Conservation (phyloP, 345 rosid species). For the Ceriops zippeliana region DNA sequence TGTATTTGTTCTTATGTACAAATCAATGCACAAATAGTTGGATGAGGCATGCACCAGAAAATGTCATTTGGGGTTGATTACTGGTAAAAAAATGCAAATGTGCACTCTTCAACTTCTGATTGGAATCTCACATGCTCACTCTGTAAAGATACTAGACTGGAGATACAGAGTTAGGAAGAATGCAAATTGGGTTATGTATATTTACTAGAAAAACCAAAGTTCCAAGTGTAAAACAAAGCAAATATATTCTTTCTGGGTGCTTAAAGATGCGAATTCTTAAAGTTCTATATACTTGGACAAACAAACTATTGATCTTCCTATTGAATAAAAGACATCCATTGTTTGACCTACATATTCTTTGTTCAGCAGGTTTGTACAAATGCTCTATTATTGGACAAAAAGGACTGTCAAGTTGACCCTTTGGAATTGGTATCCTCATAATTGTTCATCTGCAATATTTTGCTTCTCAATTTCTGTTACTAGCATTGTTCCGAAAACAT, state of each 20-base stretch:
- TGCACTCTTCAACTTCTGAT: too few species aligned
- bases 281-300: too few species aligned
- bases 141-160: not conserved
- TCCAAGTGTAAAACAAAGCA: too few species aligned
- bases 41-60: not conserved
- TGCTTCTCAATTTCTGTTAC: slow-evolving; percentile 2
- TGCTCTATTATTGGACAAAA: slow-evolving; percentile 37
- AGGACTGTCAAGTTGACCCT: slow-evolving; percentile 38
- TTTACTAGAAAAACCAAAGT: too few species aligned
- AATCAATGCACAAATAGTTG: not conserved
- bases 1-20: too few species aligned
- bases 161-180: too few species aligned
- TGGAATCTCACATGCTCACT: not conserved
- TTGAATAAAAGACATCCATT: not conserved
- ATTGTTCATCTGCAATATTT: slow-evolving; percentile 43
- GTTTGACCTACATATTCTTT: not conserved
- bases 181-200: too few species aligned
- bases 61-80: not conserved
- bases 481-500: not conserved
- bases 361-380: slow-evolving; percentile 48
- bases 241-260: too few species aligned
- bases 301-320: not conserved
- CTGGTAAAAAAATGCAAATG: not conserved
- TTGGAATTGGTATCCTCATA: slow-evolving; percentile 85
- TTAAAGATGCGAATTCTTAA: too few species aligned